A percentile compares a stretch with the other conserved stretches of the same genome.
These are phyloP conservation scores for Dryas integrifolia DNA, from an alignment of 331 rosid genomes.

Conservation along the genomic window DNA sequence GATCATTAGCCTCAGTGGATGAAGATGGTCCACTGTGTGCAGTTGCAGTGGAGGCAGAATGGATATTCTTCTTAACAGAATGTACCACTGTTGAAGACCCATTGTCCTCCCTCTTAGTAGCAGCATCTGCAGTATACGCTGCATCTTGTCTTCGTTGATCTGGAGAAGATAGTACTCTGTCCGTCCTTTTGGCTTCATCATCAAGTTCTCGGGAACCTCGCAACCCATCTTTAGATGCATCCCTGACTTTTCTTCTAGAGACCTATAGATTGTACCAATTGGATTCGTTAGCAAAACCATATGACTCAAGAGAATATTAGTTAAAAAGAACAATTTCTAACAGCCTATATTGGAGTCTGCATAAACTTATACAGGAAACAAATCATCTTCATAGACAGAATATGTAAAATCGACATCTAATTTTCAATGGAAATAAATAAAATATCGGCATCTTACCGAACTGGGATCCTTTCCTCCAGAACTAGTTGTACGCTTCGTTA, in stretches of 20 bases:
- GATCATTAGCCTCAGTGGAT: constrained; percentile 65
- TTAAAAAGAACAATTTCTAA: neutral
- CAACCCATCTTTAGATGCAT: constrained; percentile 63
- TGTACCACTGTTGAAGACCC: constrained; percentile 49
- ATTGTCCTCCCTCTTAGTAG: constrained; percentile 58
- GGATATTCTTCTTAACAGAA: constrained; percentile 47
- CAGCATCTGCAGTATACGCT: constrained; percentile 42
- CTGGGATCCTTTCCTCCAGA: constrained; percentile 77
- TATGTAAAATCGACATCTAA: neutral
- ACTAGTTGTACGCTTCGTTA: constrained; percentile 66
- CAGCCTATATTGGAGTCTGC: neutral
- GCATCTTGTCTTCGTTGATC: constrained; percentile 68
- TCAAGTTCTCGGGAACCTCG: constrained; percentile 63
- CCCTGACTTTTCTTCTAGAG: constrained; percentile 73
- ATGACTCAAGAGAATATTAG: neutral
- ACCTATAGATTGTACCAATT: constrained; percentile 43
- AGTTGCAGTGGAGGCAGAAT: constrained; percentile 50
- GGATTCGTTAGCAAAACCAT: neutral
- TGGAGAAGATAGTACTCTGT: constrained; percentile 51
- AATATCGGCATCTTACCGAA: constrained; percentile 45
- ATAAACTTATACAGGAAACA: neutral
- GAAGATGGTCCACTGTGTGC: constrained; percentile 66
- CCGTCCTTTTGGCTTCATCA: constrained; percentile 70
- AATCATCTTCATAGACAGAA: neutral
- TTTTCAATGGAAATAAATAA: neutral